Evolutionary conservation across 108 stramenopile species (phyloP).

Genomic region (Cyclostephanos tholiformis): DNA sequence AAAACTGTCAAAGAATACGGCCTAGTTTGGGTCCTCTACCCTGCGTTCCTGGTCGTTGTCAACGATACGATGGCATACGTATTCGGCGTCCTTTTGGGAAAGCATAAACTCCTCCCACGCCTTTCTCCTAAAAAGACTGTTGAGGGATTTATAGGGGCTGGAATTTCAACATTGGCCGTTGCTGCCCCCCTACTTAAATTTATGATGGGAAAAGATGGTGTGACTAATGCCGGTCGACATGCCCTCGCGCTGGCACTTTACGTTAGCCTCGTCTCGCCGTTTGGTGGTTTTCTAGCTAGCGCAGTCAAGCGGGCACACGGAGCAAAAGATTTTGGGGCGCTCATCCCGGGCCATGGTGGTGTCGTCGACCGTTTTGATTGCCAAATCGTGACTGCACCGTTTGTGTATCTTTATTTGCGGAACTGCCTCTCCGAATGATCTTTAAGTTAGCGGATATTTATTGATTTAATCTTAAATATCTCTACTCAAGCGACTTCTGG

Average conservation of each 20-base stretch:
- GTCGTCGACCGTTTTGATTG: constrained; percentile 98
- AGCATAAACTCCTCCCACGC: constrained; percentile 75
- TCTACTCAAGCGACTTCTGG: too few species aligned
- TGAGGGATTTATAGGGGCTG: constrained; percentile 95
- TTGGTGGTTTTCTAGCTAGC: constrained; percentile 96
- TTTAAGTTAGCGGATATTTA: too few species aligned
- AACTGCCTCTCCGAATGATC: constrained; percentile 8
- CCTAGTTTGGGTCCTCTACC: constrained; percentile 86
- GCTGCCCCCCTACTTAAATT: constrained; percentile 30
- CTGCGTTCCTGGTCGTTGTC: constrained; percentile 78
- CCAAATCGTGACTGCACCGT: constrained; percentile 92
- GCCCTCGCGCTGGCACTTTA: constrained; percentile 88
- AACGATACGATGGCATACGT: constrained; percentile 91
- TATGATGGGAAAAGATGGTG: constrained; percentile 19
- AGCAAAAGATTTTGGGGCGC: constrained; percentile 94
- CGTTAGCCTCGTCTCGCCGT: constrained; percentile 93
- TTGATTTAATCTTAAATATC: too few species aligned
- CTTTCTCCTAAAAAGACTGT: constrained; percentile 97
- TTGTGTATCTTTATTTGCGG: constrained; percentile 73
- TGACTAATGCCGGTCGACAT: constrained; percentile 39
- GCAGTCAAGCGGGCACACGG: constrained; percentile 97
- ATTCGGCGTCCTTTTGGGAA: constrained; percentile 80
- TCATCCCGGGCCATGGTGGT: constrained; percentile 98
- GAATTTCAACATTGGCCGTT: constrained; percentile 72
- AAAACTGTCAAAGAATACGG: constrained; percentile 73